Percentiles rank a stretch among this genome's conserved stretches.
These are phyloP conservation scores for Sugiyamaella castrensis DNA, from an alignment of 1,139 yeast genomes.

Conservation along the genomic window DNA sequence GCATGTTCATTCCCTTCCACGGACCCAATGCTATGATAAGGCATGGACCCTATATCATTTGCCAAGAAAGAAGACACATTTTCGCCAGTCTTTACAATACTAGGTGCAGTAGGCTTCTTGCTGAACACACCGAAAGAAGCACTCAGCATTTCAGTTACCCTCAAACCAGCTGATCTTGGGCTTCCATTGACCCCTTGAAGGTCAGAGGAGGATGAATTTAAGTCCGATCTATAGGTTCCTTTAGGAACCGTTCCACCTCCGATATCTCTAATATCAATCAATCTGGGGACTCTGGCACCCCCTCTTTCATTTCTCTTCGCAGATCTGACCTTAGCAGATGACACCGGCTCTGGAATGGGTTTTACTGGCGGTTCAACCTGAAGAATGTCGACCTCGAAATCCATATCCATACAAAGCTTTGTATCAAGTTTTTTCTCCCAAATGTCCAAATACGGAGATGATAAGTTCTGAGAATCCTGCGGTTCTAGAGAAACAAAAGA, in stretches of 20 bases:
- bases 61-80: neutral
- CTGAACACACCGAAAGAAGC: no score
- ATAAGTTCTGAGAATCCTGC: no score
- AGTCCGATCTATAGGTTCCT: neutral
- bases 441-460: neutral
- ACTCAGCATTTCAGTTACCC: constrained; percentile 1
- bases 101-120: no score
- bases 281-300: neutral
- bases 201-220: constrained; percentile 2
- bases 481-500: no score
- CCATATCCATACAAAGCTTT: constrained; percentile 1
- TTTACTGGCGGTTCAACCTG: neutral
- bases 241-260: constrained; percentile 7
- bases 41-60: neutral
- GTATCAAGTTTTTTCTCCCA: constrained; percentile 1
- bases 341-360: constrained; percentile 3
- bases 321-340: constrained; percentile 3
- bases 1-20: neutral
- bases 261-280: constrained; percentile 6
- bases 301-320: neutral
- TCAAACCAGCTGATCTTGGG: constrained; percentile 3
- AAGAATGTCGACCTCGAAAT: constrained; percentile 2
- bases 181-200: neutral
- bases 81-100: no score
- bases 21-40: neutral